Percentiles rank a stretch among this genome's conserved stretches.
Evolutionary conservation across 768 basidiomycete genomes (phyloP).

Genomic region (Solioccasus polychromus): DNA sequence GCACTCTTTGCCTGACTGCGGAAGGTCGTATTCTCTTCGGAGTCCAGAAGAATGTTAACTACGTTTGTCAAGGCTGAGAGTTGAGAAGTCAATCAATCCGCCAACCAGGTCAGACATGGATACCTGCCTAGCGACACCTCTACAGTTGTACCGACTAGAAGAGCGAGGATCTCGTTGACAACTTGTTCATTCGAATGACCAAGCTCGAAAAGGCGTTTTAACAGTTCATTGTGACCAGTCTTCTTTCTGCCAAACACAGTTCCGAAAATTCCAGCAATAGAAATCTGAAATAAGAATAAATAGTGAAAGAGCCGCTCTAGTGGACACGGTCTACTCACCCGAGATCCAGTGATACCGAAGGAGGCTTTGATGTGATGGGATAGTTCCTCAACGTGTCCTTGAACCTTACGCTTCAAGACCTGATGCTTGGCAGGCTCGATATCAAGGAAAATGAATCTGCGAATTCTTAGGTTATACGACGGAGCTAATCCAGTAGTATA

Average conservation of each 20-base stretch:
- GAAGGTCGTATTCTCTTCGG: slow-evolving; percentile 40
- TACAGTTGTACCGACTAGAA: slow-evolving; percentile 64
- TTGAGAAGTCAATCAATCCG: background rate
- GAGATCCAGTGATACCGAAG: slow-evolving; percentile 41
- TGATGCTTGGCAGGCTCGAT: slow-evolving; percentile 57
- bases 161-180: slow-evolving; percentile 66
- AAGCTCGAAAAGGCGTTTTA: slow-evolving; percentile 54
- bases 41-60: slow-evolving; percentile 61
- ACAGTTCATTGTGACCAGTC: slow-evolving; percentile 43
- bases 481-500: background rate
- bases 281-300: slow-evolving; percentile 20
- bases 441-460: slow-evolving; percentile 75
- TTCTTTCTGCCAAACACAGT: slow-evolving; percentile 49
- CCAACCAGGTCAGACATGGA: background rate
- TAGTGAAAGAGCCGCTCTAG: background rate
- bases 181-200: slow-evolving; percentile 59
- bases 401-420: slow-evolving; percentile 50
- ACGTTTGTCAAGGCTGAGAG: slow-evolving; percentile 59
- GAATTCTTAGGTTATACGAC: background rate
- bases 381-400: slow-evolving; percentile 51
- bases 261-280: slow-evolving; percentile 41
- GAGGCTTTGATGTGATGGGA: slow-evolving; percentile 53
- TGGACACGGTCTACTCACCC: slow-evolving; percentile 32
- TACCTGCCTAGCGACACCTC: slow-evolving; percentile 65
- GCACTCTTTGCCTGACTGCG: slow-evolving; percentile 30